Evolutionary conservation across 2,329 filamentous ascomycete species (phyloP), one percentile per base, ranked within the genome.

Genomic region (Hymenoscyphus repandus): DNA sequence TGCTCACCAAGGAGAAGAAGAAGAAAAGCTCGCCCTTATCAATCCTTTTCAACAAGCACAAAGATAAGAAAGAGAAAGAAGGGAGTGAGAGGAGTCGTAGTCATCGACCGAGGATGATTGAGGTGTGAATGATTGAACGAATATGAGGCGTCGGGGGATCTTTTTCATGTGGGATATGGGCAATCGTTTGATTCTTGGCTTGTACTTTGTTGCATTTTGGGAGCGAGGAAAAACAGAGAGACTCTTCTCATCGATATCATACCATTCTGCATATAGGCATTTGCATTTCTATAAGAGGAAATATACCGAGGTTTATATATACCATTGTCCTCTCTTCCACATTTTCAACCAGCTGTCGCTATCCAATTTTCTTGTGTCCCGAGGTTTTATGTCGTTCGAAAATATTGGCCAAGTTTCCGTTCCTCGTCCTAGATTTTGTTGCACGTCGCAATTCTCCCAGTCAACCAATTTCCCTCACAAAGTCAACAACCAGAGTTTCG

Each of bases 11-110:
- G 12, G 46, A 52, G 22, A 40, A 52, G 42, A 45, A 53, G 38
- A 53, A 53, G 51, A 53, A 53, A 27, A 45, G 17, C 11, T 33
- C 18, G 0, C 17, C 51, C 13, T 15, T 53, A 7, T 17, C 33
- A 4, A 31, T 47, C 6, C 33, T 53, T 17, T 40, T 53, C n/a
- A 53, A 53, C 12, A 53, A 53, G 27, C 51, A 53, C 22, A 49
- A 46, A 27, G 50, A 49, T 1, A 49, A 52, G 42, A 46, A 53
- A 38, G 43, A 44, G 20, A 47, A 47, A 20, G 32, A 47, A 5
- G 47, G n/a, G 12, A 27, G 22, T 27, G 45, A 42, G 17, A 30
- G 20, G 15, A 42, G 27, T 37, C 38, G 40, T 27, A 41, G 42
- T 39, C 45, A 48, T 39, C 18, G 51, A 17, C 51, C 51, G n/a